phyloP scores from a whole-genome alignment of 768 basidiomycete genomes.

The Trametes villosa region DNA sequence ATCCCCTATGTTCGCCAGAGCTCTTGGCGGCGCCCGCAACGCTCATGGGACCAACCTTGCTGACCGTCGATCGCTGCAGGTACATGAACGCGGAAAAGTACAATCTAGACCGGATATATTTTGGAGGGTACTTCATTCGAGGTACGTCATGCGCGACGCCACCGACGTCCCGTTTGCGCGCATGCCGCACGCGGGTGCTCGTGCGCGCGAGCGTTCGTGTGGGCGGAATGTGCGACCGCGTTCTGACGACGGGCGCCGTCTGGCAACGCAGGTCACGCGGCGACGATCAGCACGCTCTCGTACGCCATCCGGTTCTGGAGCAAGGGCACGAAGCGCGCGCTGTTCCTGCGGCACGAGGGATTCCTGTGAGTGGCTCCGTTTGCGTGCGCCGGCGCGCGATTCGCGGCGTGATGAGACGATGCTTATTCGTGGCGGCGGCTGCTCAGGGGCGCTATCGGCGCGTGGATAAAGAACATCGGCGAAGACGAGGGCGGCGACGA shows the following conservation, averaged over 20 bases:
- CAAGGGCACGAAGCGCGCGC: constrained; percentile 93
- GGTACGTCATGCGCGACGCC: constrained; percentile 62
- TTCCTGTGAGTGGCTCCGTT: constrained; percentile 73
- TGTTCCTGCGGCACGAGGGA: constrained; percentile 97
- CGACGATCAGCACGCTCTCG: constrained; percentile 95
- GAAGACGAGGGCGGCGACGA: constrained; percentile 38
- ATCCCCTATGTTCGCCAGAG: background rate
- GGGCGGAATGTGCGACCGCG: too few relatives aligned
- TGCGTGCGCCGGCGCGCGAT: too few relatives aligned
- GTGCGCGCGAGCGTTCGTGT: background rate
- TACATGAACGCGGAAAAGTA: constrained; percentile 99
- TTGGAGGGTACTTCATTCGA: constrained; percentile 98
- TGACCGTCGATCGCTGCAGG: constrained; percentile 45
- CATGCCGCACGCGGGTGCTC: background rate
- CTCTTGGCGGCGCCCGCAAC: background rate
- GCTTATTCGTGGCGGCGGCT: background rate
- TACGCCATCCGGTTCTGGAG: constrained; percentile 99
- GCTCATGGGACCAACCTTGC: background rate
- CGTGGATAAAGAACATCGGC: constrained; percentile 97
- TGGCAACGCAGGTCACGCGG: constrained; percentile 76
- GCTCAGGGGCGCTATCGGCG: constrained; percentile 86
- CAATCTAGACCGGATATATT: constrained; percentile 94
- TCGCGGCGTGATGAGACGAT: background rate
- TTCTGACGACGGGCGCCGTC: background rate
- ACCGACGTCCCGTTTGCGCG: too few relatives aligned